These are phyloP conservation scores for Colletotrichum zoysiae DNA, from an alignment of 2,329 filamentous ascomycete species.

Conservation along the genomic window DNA sequence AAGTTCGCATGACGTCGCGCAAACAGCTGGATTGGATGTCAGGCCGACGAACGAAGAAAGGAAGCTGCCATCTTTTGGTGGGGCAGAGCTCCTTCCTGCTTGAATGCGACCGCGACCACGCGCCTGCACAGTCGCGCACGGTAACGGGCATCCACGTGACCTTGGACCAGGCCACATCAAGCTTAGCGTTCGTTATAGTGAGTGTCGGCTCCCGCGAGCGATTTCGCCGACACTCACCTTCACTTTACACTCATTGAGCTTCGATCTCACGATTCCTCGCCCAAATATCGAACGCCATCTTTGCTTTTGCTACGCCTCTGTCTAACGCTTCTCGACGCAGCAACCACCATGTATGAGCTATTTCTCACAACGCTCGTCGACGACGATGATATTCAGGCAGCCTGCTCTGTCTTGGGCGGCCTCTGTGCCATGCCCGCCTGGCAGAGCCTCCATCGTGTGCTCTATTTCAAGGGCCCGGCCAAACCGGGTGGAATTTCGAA, in stretches of 20 bases:
- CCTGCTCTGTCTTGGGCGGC: constrained; percentile 67
- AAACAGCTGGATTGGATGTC: neutral
- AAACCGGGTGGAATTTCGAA: constrained; percentile 61
- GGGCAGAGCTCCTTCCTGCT: constrained; percentile 12
- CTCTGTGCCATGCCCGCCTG: constrained; percentile 68
- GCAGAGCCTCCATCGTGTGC: constrained; percentile 62
- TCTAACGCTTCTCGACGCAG: neutral
- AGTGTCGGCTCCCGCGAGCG: too few species aligned
- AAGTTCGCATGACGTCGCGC: constrained; percentile 15
- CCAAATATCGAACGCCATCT: neutral
- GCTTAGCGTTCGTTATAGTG: neutral
- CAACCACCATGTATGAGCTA: constrained; percentile 66
- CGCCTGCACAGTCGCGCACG: constrained; percentile 18
- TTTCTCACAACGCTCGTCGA: constrained; percentile 68
- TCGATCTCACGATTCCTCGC: neutral
- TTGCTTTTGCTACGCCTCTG: too few species aligned
- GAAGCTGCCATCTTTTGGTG: constrained; percentile 18
- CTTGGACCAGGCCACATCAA: neutral
- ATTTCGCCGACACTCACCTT: neutral
- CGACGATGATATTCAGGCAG: constrained; percentile 62
- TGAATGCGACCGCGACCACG: constrained; percentile 12
- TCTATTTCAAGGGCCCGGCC: constrained; percentile 65
- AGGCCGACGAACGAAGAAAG: neutral
- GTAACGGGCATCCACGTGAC: constrained; percentile 25
- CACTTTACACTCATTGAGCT: neutral